phyloP scores from a whole-genome alignment of 2,329 filamentous ascomycete genomes.

The Diplodia intermedia region DNA sequence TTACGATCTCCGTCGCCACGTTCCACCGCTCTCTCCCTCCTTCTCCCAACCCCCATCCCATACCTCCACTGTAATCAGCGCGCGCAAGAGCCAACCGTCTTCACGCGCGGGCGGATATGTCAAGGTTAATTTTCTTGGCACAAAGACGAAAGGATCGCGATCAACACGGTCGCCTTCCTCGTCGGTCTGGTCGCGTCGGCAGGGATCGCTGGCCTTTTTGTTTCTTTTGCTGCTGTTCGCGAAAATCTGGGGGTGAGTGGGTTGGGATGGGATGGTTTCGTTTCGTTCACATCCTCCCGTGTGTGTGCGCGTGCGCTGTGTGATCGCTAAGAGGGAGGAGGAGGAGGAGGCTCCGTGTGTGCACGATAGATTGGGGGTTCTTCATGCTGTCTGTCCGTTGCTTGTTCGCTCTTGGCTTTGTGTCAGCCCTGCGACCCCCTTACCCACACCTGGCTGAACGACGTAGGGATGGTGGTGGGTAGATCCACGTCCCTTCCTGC shows the following conservation, averaged over 20 bases:
- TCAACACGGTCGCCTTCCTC: neutral
- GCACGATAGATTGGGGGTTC: neutral
- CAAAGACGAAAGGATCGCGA: neutral
- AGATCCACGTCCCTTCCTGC: neutral
- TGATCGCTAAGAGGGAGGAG: neutral
- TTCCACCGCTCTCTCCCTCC: neutral
- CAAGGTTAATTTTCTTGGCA: neutral
- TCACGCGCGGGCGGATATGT: neutral
- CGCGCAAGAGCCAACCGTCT: neutral
- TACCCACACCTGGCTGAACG: neutral
- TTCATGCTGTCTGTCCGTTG: neutral
- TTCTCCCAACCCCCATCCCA: neutral
- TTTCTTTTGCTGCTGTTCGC: neutral
- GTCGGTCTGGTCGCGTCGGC: too few relatives aligned
- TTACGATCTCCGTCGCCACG: neutral
- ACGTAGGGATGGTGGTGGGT: neutral
- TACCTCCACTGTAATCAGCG: neutral
- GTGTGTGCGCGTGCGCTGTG: too few relatives aligned
- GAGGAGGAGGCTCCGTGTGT: neutral
- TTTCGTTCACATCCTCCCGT: neutral
- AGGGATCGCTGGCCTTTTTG: too few relatives aligned
- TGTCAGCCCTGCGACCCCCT: neutral
- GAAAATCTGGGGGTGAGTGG: neutral
- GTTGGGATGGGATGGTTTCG: too few relatives aligned
- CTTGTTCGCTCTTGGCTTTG: slow-evolving; percentile 4